These are phyloP conservation scores for Pisolithus tinctorius DNA, from an alignment of 768 basidiomycete genomes.

Conservation along the genomic window DNA sequence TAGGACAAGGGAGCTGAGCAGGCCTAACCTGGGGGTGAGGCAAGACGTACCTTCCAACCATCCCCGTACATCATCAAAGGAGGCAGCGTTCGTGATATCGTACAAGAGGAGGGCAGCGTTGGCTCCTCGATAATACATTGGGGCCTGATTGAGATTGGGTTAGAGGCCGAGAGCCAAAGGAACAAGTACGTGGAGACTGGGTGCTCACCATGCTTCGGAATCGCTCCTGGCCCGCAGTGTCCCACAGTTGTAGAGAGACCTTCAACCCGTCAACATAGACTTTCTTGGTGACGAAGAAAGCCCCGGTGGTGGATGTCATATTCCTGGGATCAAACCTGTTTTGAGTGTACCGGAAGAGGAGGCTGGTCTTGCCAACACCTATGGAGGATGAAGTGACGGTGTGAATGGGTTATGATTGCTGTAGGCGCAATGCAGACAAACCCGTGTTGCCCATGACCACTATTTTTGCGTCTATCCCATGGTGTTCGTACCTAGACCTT, in stretches of 20 bases:
- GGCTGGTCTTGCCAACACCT: conserved; percentile 92
- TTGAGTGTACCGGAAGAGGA: conserved; percentile 85
- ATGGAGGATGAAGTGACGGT: conserved; percentile 6
- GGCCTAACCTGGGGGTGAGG: background rate
- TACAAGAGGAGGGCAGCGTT: conserved; percentile 92
- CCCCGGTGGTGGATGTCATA: conserved; percentile 86
- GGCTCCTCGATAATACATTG: conserved; percentile 95
- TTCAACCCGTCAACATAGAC: conserved; percentile 77
- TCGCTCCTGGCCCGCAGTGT: conserved; percentile 90
- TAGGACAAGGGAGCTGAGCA: conserved; percentile 10
- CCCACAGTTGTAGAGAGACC: conserved; percentile 86
- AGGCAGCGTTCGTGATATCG: conserved; percentile 86
- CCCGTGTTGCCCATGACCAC: conserved; percentile 87
- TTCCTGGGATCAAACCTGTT: conserved; percentile 86
- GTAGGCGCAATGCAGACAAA: conserved; percentile 19
- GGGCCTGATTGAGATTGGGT: conserved; percentile 49
- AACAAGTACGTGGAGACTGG: background rate
- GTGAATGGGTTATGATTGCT: conserved; percentile 26
- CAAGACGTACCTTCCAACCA: conserved; percentile 74
- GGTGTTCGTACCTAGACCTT: conserved; percentile 68
- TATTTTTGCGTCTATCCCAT: conserved; percentile 90
- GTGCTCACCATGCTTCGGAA: conserved; percentile 79
- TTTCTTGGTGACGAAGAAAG: conserved; percentile 93
- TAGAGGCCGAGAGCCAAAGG: background rate
- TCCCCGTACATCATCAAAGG: conserved; percentile 85